Base-by-base conservation (phyloP, 495 filamentous ascomycete genomes). In the Aspergillus sclerotioniger region DNA sequence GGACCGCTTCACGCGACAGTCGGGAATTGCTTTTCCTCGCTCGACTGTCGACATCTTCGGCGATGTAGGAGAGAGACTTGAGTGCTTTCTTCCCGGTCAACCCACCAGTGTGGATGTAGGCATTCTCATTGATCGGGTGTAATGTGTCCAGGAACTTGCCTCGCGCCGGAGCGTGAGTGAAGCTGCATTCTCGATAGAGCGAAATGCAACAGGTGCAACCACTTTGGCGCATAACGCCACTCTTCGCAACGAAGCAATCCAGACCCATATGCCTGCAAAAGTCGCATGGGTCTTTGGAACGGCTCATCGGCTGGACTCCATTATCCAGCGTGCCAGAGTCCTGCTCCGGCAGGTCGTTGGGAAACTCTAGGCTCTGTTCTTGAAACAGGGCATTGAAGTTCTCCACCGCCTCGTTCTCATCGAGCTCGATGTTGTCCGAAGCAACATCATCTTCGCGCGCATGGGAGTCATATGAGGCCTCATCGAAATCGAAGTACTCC, bases 201-300 rank as follows among this genome's bases (percentile, higher is more conserved):
- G 88, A 88, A 60, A 88, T 86, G 66, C 90, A 95, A 60, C 87
- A 86, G 3, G 88, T 91, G 71, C 90, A 95, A 25, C 82, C 83
- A 54, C 80, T 82, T 52, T 81, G 82, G 62, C 83, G 82, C 67
- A 87, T 82, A 54, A 80, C 78, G 72, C 87, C 87, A 67, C 89
- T 80, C 35, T 80, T 80, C 41, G 88, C 84, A 49, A 86, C 75
- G 71, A 91, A 91, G 77, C 90, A 95, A 59, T 91, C 80, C 54
- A 92, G 82, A 20, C 84, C 78, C 71, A 82, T 84, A 12, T 78
- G 70, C 33, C 80, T 76, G 69, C 90, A 95, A 60, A 91, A 87
- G 25, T 86, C 80, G 72, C 90, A 95, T 45, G 88, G 82, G 20
- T 77, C 73, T 49, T 78, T 73, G 25, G 83, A 77, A 33, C 57